Evolutionary conservation across 139 green algal genomes (phyloP).

Genomic region (Pycnococcus provasolii): DNA sequence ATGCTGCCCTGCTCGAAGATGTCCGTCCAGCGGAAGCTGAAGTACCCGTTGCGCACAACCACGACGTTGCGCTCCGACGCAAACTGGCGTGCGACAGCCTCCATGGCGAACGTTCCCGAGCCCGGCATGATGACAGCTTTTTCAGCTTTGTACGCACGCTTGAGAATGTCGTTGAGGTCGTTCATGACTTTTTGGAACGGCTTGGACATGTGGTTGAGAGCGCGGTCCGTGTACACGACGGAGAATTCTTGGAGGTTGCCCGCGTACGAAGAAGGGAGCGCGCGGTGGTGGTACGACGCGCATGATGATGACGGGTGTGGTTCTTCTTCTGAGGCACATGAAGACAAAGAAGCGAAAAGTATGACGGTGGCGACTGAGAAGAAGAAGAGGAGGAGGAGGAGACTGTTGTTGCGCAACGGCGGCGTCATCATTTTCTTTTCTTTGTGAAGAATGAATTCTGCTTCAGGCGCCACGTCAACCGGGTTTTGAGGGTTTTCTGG

Average conservation of each 20-base stretch:
- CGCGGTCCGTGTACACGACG: conserved; percentile 31
- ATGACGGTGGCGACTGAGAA: too few species aligned
- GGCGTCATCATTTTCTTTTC: too few species aligned
- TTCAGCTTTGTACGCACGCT: conserved; percentile 23
- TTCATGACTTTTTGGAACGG: conserved; percentile 31
- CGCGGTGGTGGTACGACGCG: conserved; percentile 8
- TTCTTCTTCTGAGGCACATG: too few species aligned
- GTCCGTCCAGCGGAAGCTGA: conserved; percentile 26
- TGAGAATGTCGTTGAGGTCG: conserved; percentile 18
- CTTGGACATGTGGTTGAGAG: conserved; percentile 27
- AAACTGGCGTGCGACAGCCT: conserved; percentile 25
- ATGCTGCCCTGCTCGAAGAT: conserved; percentile 31
- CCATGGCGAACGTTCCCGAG: conserved; percentile 25
- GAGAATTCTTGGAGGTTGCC: conserved; percentile 26
- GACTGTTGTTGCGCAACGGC: too few species aligned
- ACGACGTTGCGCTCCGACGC: conserved; percentile 17
- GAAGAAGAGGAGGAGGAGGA: too few species aligned
- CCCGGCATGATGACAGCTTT: conserved; percentile 20
- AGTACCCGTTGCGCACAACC: conserved; percentile 27
- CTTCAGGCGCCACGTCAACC: too few species aligned
- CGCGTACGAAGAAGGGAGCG: conserved; percentile 3
- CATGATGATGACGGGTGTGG: too few species aligned
- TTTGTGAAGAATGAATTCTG: too few species aligned
- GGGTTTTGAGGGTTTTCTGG: too few species aligned
- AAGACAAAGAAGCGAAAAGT: too few species aligned